Base-by-base conservation (phyloP, 805 yeast species). In the Candida boidinii region DNA sequence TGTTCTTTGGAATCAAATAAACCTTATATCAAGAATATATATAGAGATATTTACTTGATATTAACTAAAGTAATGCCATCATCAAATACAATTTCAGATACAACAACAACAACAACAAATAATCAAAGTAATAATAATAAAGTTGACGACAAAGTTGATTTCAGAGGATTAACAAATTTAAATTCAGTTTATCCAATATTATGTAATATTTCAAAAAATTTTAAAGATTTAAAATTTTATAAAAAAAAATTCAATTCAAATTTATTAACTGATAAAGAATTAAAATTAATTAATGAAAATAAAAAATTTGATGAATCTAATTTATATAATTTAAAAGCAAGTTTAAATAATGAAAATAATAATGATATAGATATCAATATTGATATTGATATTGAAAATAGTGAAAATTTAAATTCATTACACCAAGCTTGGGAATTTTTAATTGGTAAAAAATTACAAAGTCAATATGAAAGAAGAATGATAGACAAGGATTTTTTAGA, bases 341-440 rank as follows among this genome's bases (percentile, higher is more conserved):
- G 18, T 17, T n/a, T 29, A 13, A 14, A 17, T n/a, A 14, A 24
- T 11, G 23, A 18, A 7, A 23, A 9, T 11, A n/a, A 23, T 17
- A n/a, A 15, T 18, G 18, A 24, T 12, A 8, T 5, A 8, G 33
- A 31, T 6, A 16, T 8, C 8, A n/a, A 26, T 11, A 9, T 17
- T 8, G 16, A 16, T 12, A 12, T n/a, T n/a, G n/a, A n/a, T n/a
- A n/a, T n/a, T n/a, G n/a, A n/a, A n/a, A n/a, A n/a, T 13, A 39
- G 39, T 17, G 39, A 36, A 29, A 25, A 34, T 13, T 24, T 36
- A 10, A 22, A 32, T 17, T 28, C 26, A 21, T 41, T 54, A 4
- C 47, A n/a, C n/a, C n/a, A 43, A 7, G 62, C 73, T 0, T 73
- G 79, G 79, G 52, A 60, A 4, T 56, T 71, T 17, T 39, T 73